Base-by-base conservation (phyloP, 129 eudicot species). In the Solidago caesia region DNA sequence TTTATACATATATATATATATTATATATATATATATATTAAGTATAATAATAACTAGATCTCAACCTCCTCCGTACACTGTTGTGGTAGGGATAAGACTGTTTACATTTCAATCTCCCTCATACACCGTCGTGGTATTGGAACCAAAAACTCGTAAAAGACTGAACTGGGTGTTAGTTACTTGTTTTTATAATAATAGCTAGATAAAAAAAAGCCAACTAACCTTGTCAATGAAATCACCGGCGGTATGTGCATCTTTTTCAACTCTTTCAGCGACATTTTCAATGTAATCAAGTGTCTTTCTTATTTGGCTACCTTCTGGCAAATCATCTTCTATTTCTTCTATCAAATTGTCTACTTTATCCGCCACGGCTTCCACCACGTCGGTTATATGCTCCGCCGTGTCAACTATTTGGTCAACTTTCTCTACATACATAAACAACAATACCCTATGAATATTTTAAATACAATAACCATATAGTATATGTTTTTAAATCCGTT, bases 151-250 rank as follows among this genome's bases (percentile, higher is more conserved):
- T 0, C 21, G 21, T 21, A 21, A 21, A 21, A 21, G 21, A 21
- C 21, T 21, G 21, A 0, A 21, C 0, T 21, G 0, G 21, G 21
- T 21, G 21, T 21, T 21, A 21, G 0, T 21, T 21, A 21, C 21
- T 21, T 21, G 0, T 21, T 21, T 21, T 21, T 0, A 21, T 21
- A 21, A 21, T 21, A 21, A 21, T 21, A 21, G 21, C 21, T 21
- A 21, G 21, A 21, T 21, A 21, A 21, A 21, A 21, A 21, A 21
- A 21, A 21, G 21, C 21, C 21, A 21, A 56, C 69, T 10, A 47
- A 88, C 89, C 89, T 88, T 77, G 71, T 88, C 85, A 7, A 88
- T 85, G 76, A 83, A 42, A 9, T 83, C 74, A 11, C 85, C 89
- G 12, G 82, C 77, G 3, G 43, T 49, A 15, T 80, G 76, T 44